Evolutionary conservation across 768 basidiomycete genomes (phyloP).

Genomic region (Lepiota subincarnata): DNA sequence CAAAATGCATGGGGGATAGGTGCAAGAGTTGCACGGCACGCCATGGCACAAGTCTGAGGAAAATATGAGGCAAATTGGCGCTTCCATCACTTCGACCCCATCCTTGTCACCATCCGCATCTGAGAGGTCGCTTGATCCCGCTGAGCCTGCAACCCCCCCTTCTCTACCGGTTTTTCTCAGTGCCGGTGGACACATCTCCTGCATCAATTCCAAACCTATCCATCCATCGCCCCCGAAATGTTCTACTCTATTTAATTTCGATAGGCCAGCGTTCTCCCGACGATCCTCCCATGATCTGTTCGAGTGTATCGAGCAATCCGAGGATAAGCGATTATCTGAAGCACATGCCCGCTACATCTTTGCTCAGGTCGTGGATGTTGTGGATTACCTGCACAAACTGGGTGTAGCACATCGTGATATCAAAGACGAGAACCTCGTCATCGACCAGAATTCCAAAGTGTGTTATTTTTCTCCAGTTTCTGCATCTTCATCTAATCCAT

Average conservation of each 20-base stretch:
- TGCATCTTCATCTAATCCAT: not conserved
- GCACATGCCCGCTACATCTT: conserved; percentile 79
- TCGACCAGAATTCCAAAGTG: conserved; percentile 71
- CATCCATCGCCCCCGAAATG: conserved; percentile 17
- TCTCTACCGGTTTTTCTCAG: conserved; percentile 12
- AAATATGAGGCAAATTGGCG: conserved; percentile 18
- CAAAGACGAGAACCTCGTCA: conserved; percentile 93
- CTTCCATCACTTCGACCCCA: conserved; percentile 38
- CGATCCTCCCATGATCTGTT: conserved; percentile 90
- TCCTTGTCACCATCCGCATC: conserved; percentile 47
- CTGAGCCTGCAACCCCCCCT: conserved; percentile 26
- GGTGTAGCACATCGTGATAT: conserved; percentile 95
- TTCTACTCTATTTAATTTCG: not conserved
- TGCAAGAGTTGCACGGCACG: conserved; percentile 89
- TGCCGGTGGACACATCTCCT: not conserved
- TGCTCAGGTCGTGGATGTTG: conserved; percentile 81
- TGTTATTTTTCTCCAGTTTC: conserved; percentile 8
- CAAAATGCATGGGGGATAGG: conserved; percentile 36
- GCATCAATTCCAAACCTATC: not conserved
- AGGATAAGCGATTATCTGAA: conserved; percentile 76
- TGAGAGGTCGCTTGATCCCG: conserved; percentile 24
- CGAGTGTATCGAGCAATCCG: conserved; percentile 89
- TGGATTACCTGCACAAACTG: conserved; percentile 72
- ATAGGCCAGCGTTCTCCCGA: conserved; percentile 45
- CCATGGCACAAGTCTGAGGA: conserved; percentile 66